Conservation (phyloP, 805 yeast genomes). For the Candida peoriensis region DNA sequence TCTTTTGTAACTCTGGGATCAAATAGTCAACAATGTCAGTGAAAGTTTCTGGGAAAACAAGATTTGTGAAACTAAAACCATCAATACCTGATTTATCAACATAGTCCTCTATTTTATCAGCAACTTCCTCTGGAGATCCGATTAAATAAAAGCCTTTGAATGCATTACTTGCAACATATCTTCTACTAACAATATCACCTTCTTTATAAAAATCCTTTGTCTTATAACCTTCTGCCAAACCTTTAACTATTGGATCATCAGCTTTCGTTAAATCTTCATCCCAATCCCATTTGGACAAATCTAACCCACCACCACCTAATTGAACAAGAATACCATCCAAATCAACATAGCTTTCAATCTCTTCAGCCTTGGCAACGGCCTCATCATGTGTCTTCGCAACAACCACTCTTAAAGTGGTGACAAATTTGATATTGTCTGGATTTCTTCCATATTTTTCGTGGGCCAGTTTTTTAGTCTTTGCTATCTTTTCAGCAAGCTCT, state of each 20-base stretch:
- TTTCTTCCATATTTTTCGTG: conserved; percentile 32
- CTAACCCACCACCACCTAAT: conserved; percentile 42
- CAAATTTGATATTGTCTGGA: conserved; percentile 34
- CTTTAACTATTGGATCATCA: conserved; percentile 28
- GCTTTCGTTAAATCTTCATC: conserved; percentile 35
- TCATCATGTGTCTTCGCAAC: conserved; percentile 39
- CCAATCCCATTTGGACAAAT: conserved; percentile 38
- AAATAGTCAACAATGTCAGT: conserved; percentile 33
- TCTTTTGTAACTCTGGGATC: conserved; percentile 32
- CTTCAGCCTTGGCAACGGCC: conserved; percentile 33
- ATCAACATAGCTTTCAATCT: conserved; percentile 30
- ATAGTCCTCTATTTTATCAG: conserved; percentile 37
- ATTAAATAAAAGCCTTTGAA: conserved; percentile 16
- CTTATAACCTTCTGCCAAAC: conserved; percentile 24
- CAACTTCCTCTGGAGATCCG: conserved; percentile 35
- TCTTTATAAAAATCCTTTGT: conserved; percentile 18
- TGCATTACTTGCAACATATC: conserved; percentile 24
- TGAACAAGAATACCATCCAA: conserved; percentile 39
- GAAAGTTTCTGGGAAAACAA: conserved; percentile 34
- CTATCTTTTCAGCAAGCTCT: conserved; percentile 26
- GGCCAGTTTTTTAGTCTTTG: conserved; percentile 31
- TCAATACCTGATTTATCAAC: conserved; percentile 36
- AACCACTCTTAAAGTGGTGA: conserved; percentile 33
- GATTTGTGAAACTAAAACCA: conserved; percentile 38
- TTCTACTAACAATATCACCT: conserved; percentile 26